Percentiles rank a stretch among this genome's conserved stretches.
Conservation (phyloP, 805 yeast species). For the Candida xyloterini region DNA sequence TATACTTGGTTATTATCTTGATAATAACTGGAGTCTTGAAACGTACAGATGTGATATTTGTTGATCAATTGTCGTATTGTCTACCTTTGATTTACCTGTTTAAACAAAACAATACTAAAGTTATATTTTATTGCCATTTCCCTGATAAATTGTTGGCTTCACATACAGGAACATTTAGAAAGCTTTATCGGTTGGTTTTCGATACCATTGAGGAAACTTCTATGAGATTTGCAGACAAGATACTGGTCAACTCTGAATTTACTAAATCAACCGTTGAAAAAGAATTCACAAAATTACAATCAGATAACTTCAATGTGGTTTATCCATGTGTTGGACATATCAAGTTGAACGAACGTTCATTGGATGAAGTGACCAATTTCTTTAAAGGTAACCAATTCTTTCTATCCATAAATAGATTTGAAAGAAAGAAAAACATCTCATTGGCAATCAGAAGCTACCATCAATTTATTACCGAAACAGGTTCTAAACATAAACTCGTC, state of each 20-base stretch:
- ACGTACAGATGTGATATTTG: slow-evolving; percentile 66
- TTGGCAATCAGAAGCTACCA: slow-evolving; percentile 74
- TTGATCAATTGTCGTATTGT: slow-evolving; percentile 87
- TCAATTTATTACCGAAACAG: slow-evolving; percentile 35
- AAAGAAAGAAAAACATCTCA: slow-evolving; percentile 75
- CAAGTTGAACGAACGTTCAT: slow-evolving; percentile 22
- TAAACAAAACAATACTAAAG: slow-evolving; percentile 41
- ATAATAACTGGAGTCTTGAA: slow-evolving; percentile 47
- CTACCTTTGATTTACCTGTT: slow-evolving; percentile 63
- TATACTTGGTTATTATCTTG: slow-evolving; percentile 51
- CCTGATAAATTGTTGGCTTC: slow-evolving; percentile 82
- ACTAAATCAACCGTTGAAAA: slow-evolving; percentile 66
- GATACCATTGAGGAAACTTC: slow-evolving; percentile 81
- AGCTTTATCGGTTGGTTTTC: slow-evolving; percentile 74
- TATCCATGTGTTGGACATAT: slow-evolving; percentile 72
- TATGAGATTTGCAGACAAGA: slow-evolving; percentile 68
- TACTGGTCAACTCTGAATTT: slow-evolving; percentile 86
- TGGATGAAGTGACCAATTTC: slow-evolving; percentile 35
- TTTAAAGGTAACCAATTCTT: slow-evolving; percentile 42
- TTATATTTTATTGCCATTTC: slow-evolving; percentile 91
- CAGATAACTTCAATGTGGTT: slow-evolving; percentile 51
- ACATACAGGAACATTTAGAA: slow-evolving; percentile 52
- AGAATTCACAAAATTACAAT: slow-evolving; percentile 49
- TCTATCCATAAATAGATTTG: slow-evolving; percentile 85
- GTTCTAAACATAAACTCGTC: slow-evolving; percentile 47